Base-by-base conservation (phyloP, 805 yeast species). In the Metahyphopichia silvanorum region DNA sequence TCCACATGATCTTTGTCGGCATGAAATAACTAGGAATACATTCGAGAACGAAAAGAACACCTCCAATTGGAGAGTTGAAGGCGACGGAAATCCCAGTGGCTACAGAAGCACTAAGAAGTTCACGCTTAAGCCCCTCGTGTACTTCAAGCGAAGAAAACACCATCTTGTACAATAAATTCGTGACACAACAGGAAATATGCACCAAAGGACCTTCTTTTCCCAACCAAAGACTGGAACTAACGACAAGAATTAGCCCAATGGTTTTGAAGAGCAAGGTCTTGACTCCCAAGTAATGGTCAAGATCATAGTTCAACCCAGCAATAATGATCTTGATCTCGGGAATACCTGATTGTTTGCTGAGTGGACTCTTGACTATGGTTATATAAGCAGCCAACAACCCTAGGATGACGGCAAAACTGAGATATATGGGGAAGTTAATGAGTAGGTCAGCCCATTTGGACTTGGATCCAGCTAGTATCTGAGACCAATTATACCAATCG, bases 131-230 rank as follows among this genome's bases (percentile, higher is more conserved):
- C 1, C 85, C 86, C 47, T 80, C 86, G 39, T 74, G 75, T 1
- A 48, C 47, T 6, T 29, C 17, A 3, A 65, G 55, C 32, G 63
- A 53, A 3, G 46, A 32, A 13, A 54, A 46, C 28, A 74, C 52
- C 6, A 72, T 27, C 20, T 40, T 35, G 39, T 50, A 60, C 34
- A 34, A 58, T 23, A 41, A 58, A 55, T 43, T 79, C 58, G 47
- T 44, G 17, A 78, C 62, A 41, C 85, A 77, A 43, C 85, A 76
- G 0, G 91, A 72, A 4, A 86, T 74, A 54, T 87, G 95, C 16
- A 85, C 89, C 34, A 87, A 54, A 1, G 96, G 95, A 2, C 95
- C 95, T 47, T 86, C 96, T 48, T 78, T 79, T 5, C 96, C 95
- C 5, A 83, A 69, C 86, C 91, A 83, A 2, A 86, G 48, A 0